Base-by-base conservation (phyloP, 1,139 yeast species). In the Kodamaea anthophila region DNA sequence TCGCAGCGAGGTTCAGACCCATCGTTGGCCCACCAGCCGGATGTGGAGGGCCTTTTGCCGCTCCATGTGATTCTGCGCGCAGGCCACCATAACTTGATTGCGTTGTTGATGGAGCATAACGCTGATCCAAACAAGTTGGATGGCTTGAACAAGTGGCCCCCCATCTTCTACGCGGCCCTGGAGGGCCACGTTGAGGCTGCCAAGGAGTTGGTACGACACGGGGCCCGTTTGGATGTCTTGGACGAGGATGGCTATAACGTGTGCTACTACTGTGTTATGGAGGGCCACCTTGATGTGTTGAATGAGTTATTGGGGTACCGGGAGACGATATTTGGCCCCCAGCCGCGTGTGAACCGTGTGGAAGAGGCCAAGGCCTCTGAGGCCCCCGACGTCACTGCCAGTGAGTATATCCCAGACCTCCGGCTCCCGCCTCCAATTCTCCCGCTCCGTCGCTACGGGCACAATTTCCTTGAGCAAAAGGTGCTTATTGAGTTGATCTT, bases 391-490 rank as follows among this genome's bases (percentile, higher is more conserved):
- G n/a, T n/a, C n/a, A n/a, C n/a, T n/a, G n/a, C n/a, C n/a, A n/a
- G n/a, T n/a, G n/a, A n/a, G n/a, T n/a, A n/a, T n/a, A 88, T 91
- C 29, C 98, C 98, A 0, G 96, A 86, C 45, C 68, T 91, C 35
- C 77, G 87, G 20, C 65, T 91, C 34, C 98, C 98, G 1, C 98
- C 98, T 1, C 98, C 98, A 8, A 86, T 91, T 32, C 75, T 91
- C 29, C 98, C 98, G 1, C 63, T 91, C 33, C 70, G 96, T 46
- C 72, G 94, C 42, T 91, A 91, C 49, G 98, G 98, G 6, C 98
- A 91, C 58, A 91, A 87, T 55, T 91, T 87, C 59, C 61, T 91
- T 47, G 97, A 91, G 47, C 85, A 81, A 49, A 86, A 84, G 47
- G 86, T 85, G 3, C 76, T 87, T 41, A 71, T 91, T 21, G 94